Percentiles rank a stretch among this genome's conserved stretches.
phyloP scores from a whole-genome alignment of 106 monocot species.

The Platanthera zijinensis region DNA sequence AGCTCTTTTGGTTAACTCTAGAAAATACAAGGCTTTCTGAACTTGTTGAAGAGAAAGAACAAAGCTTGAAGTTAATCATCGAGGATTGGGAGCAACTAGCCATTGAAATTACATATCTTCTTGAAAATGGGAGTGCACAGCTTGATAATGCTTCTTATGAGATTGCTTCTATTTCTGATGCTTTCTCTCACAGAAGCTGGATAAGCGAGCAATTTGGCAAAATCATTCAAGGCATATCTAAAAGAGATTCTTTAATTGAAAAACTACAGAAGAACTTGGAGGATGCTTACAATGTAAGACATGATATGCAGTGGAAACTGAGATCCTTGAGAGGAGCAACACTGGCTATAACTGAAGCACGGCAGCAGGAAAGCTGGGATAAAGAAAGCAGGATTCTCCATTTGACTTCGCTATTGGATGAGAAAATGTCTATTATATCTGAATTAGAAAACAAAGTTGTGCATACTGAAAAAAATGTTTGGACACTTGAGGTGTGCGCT shows the following conservation, averaged over 20 bases:
- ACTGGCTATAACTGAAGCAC: constrained; percentile 75
- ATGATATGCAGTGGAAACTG: constrained; percentile 75
- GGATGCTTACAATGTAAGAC: constrained; percentile 55
- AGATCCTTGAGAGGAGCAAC: constrained; percentile 83
- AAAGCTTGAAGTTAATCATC: constrained; percentile 16
- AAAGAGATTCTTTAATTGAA: constrained; percentile 69
- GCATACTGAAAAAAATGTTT: constrained; percentile 20
- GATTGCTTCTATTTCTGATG: constrained; percentile 31
- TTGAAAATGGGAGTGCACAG: constrained; percentile 49
- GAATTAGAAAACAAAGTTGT: constrained; percentile 34
- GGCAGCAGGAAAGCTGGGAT: constrained; percentile 60
- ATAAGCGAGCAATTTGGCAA: constrained; percentile 40
- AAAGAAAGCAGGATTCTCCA: constrained; percentile 54
- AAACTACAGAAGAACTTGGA: constrained; percentile 68
- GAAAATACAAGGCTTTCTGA: constrained; percentile 48
- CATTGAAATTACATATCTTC: constrained; percentile 54
- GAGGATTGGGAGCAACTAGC: constrained; percentile 55
- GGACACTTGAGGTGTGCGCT: constrained; percentile 29
- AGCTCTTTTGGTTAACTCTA: constrained; percentile 19
- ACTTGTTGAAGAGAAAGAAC: constrained; percentile 47
- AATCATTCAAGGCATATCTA: constrained; percentile 45
- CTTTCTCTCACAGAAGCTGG: constrained; percentile 39
- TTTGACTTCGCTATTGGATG: constrained; percentile 39
- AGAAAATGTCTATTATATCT: constrained; percentile 28
- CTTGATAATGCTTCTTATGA: constrained; percentile 62